Evolutionary conservation across 495 filamentous ascomycete species (phyloP).

Genomic region (Podospora appendiculata): DNA sequence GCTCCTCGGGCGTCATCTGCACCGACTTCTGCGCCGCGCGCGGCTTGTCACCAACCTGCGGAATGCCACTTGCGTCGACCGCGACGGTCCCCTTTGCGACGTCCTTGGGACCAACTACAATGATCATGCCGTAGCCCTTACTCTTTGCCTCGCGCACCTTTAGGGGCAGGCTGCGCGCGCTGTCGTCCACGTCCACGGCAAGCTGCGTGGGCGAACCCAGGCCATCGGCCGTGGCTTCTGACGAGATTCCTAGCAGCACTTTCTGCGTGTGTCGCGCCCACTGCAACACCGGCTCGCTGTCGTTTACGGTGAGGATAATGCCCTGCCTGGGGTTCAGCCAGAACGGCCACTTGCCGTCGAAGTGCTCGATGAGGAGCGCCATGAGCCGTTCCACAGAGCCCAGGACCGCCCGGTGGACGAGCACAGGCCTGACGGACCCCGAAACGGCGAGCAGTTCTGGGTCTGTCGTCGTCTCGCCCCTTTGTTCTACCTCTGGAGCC

Average conservation of each 20-base stretch:
- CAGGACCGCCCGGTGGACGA: slow-evolving; percentile 83
- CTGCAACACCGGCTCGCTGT: slow-evolving; percentile 48
- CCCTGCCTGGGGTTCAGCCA: slow-evolving; percentile 84
- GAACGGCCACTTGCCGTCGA: slow-evolving; percentile 78
- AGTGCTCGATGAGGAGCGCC: slow-evolving; percentile 79
- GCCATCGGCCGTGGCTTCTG: slow-evolving; percentile 22
- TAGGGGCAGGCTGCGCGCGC: slow-evolving; percentile 49
- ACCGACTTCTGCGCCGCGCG: slow-evolving; percentile 2
- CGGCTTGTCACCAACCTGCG: background rate
- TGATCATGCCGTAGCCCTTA: slow-evolving; percentile 67
- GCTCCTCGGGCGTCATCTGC: slow-evolving; percentile 26
- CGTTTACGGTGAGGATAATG: slow-evolving; percentile 69
- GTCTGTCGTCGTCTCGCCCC: slow-evolving; percentile 39
- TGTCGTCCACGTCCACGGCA: slow-evolving; percentile 65
- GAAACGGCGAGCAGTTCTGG: slow-evolving; percentile 31
- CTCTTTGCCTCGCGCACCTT: slow-evolving; percentile 67
- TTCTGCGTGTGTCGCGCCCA: slow-evolving; percentile 45
- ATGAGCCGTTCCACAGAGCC: slow-evolving; percentile 83
- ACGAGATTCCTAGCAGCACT: slow-evolving; percentile 33
- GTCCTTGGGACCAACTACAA: slow-evolving; percentile 61
- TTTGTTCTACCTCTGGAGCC: slow-evolving; percentile 59
- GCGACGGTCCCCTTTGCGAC: slow-evolving; percentile 23
- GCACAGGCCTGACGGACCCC: slow-evolving; percentile 63
- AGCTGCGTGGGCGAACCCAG: slow-evolving; percentile 43
- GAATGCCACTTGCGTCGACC: slow-evolving; percentile 23